Conservation (phyloP, 306 rosid species). For the Acacia crassicarpa region DNA sequence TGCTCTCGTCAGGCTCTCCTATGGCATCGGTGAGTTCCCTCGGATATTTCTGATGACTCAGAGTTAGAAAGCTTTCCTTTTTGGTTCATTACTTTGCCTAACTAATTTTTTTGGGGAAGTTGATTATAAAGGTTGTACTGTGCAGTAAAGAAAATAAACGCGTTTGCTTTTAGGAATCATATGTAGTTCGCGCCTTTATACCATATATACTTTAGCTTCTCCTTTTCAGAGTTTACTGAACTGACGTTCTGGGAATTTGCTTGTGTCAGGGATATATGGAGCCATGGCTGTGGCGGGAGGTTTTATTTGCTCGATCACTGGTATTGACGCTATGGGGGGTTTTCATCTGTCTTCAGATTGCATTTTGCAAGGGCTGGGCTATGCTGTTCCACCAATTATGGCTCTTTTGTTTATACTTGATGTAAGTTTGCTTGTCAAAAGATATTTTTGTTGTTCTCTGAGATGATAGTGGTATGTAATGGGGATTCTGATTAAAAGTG, state of each 20-base stretch:
- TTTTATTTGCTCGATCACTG: conserved; percentile 82
- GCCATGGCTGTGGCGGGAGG: conserved; percentile 93
- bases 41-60: background rate
- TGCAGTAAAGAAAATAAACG: background rate
- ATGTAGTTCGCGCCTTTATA: background rate
- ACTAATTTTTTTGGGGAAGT: background rate
- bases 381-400: conserved; percentile 95
- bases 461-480: background rate
- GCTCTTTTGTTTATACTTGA: conserved; percentile 92
- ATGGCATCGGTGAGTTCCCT: conserved; percentile 74
- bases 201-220: background rate
- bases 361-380: conserved; percentile 82
- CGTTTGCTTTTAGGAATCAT: conserved; percentile 1
- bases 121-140: background rate
- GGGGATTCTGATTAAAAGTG: background rate
- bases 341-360: conserved; percentile 84
- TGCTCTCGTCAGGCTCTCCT: conserved; percentile 87
- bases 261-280: conserved; percentile 77
- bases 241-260: conserved; percentile 1
- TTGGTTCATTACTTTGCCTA: background rate
- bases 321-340: conserved; percentile 84
- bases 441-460: conserved; percentile 2
- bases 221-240: background rate
- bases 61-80: conserved; percentile 13
- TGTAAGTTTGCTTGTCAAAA: conserved; percentile 43